Evolutionary conservation across 139 green algal genomes (phyloP).

Genomic region (Coelastrella sp.): DNA sequence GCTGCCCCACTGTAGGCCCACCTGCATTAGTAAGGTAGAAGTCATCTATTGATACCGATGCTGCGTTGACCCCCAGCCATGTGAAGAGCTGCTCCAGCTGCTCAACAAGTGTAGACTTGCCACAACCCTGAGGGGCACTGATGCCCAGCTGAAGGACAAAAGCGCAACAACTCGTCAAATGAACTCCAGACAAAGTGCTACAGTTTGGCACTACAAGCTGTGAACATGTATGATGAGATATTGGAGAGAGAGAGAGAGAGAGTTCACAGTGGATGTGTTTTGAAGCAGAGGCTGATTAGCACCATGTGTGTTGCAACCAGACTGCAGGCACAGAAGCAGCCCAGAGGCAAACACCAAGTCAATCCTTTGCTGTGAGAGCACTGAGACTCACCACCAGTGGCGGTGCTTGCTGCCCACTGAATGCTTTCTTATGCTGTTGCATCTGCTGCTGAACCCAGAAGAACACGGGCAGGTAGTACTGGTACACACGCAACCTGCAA

Average conservation of each 20-base stretch:
- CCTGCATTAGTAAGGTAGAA: conserved; percentile 92
- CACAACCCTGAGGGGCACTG: conserved; percentile 93
- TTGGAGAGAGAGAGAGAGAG: too few relatives aligned
- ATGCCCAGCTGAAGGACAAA: conserved; percentile 86
- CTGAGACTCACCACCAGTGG: conserved; percentile 67
- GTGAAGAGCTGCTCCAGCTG: conserved; percentile 89
- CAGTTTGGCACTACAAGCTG: too few relatives aligned
- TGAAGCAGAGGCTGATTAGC: too few relatives aligned
- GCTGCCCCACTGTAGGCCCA: conserved; percentile 58
- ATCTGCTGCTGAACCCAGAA: conserved; percentile 87
- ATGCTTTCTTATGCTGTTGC: conserved; percentile 59
- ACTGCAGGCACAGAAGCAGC: too few relatives aligned
- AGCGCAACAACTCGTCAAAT: too few relatives aligned
- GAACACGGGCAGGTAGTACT: conserved; percentile 96
- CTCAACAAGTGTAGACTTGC: conserved; percentile 97
- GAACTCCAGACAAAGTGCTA: too few relatives aligned
- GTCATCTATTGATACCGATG: conserved; percentile 96
- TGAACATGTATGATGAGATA: too few relatives aligned
- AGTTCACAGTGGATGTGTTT: too few relatives aligned
- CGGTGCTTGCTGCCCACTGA: not conserved
- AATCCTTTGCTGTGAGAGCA: too few relatives aligned
- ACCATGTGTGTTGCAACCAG: too few relatives aligned
- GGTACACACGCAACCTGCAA: conserved; percentile 83
- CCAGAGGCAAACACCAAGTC: too few relatives aligned
- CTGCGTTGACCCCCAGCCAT: conserved; percentile 67